Conservation (phyloP, 208 protist species). For the Leishmania martiniquensis region DNA sequence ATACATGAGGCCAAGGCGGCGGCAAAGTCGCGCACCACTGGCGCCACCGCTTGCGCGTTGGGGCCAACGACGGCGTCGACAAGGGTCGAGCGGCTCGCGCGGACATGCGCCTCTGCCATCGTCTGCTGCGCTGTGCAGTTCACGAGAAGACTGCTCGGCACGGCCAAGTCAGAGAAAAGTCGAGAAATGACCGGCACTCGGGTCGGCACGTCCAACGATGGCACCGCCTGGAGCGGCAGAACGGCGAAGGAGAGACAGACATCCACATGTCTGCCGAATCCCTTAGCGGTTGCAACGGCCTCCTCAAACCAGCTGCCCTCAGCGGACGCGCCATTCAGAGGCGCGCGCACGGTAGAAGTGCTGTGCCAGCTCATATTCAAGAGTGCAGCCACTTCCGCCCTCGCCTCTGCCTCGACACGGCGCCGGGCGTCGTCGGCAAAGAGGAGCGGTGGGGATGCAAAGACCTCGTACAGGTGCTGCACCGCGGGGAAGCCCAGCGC, state of each 20-base stretch:
- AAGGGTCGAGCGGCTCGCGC: slow-evolving; percentile 19
- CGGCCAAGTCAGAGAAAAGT: slow-evolving; percentile 26
- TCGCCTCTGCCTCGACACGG: slow-evolving; percentile 16
- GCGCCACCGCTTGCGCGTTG: not conserved
- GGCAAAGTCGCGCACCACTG: slow-evolving; percentile 1
- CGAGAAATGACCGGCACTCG: not conserved
- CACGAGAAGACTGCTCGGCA: slow-evolving; percentile 28
- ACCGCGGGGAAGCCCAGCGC: slow-evolving; percentile 19
- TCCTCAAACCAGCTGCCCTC: slow-evolving; percentile 8
- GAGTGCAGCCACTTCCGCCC: slow-evolving; percentile 18
- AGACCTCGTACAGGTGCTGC: slow-evolving; percentile 29
- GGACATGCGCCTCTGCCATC: slow-evolving; percentile 25
- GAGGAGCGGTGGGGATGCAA: slow-evolving; percentile 16
- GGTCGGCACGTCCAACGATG: not conserved
- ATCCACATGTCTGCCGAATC: not conserved
- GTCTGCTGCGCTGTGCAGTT: slow-evolving; percentile 44
- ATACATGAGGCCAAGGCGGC: slow-evolving; percentile 9
- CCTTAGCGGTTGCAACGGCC: not conserved
- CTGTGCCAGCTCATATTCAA: slow-evolving; percentile 23
- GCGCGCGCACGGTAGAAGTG: slow-evolving; percentile 6
- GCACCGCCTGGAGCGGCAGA: slow-evolving; percentile 2
- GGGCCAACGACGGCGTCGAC: slow-evolving; percentile 23
- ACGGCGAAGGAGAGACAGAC: slow-evolving; percentile 23
- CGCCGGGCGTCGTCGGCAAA: slow-evolving; percentile 15
- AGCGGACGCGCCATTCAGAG: not conserved